A percentile compares a stretch with the other conserved stretches of the same genome.
Conservation (phyloP, 345 rosid genomes). For the Hevea brasiliensis region DNA sequence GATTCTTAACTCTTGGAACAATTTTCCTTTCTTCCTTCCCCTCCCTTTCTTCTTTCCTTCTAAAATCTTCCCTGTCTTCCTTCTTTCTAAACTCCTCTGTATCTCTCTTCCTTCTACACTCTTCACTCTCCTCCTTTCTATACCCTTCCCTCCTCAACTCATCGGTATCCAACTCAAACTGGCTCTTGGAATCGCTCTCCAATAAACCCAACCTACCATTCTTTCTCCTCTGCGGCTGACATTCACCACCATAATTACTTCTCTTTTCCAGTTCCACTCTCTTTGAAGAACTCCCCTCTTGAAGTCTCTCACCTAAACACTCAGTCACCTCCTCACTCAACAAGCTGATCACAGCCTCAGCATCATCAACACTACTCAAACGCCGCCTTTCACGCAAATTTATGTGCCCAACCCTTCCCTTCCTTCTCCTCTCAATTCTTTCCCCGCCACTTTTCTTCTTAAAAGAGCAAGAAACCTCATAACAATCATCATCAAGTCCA, state of each 20-base stretch:
- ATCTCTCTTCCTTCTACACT: slow-evolving; percentile 24
- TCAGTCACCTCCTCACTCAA: slow-evolving; percentile 66
- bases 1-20: slow-evolving; percentile 28
- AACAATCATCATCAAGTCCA: slow-evolving; percentile 36
- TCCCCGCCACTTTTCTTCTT: slow-evolving; percentile 27
- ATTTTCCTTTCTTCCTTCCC: slow-evolving; percentile 15
- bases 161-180: slow-evolving; percentile 22
- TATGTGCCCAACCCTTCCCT: slow-evolving; percentile 25
- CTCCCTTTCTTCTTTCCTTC: slow-evolving; percentile 36
- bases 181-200: slow-evolving; percentile 35
- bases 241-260: slow-evolving; percentile 39
- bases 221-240: slow-evolving; percentile 29
- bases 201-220: slow-evolving; percentile 29
- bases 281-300: slow-evolving; percentile 33
- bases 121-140: slow-evolving; percentile 30
- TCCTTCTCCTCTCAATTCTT: slow-evolving; percentile 39
- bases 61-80: slow-evolving; percentile 26
- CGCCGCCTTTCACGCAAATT: slow-evolving; percentile 18
- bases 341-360: slow-evolving; percentile 70
- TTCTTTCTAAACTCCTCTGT: slow-evolving; percentile 30
- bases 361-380: slow-evolving; percentile 50
- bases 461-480: slow-evolving; percentile 45
- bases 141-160: slow-evolving; percentile 30
- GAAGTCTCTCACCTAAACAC: slow-evolving; percentile 29
- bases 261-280: slow-evolving; percentile 44